Conservation (phyloP, 2,329 filamentous ascomycete genomes). For the Periconia digitata region DNA sequence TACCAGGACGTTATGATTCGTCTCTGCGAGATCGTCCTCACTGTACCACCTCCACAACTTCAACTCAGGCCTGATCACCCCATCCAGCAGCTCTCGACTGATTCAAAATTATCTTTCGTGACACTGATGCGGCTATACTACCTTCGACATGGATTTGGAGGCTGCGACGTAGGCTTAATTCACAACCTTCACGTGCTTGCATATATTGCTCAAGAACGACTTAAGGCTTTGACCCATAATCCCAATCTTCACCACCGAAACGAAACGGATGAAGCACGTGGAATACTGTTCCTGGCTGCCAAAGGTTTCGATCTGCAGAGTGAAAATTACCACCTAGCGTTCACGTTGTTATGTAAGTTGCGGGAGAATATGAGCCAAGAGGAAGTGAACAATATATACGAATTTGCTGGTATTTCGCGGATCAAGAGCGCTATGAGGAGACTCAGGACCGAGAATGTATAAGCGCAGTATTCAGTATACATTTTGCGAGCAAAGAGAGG, state of each 20-base stretch:
- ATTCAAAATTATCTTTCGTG: constrained; percentile 1
- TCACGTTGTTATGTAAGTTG: not conserved
- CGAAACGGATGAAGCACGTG: not conserved
- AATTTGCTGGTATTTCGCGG: not conserved
- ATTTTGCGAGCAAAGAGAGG: not conserved
- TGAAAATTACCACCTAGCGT: constrained; percentile 4
- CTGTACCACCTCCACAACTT: not conserved
- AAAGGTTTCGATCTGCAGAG: constrained; percentile 5
- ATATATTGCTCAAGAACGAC: not conserved
- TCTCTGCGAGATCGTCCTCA: not conserved
- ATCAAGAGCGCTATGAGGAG: not conserved
- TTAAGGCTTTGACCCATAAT: not conserved
- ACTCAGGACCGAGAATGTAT: not conserved
- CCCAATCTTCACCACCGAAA: not conserved
- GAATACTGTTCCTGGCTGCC: constrained; percentile 2
- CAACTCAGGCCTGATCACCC: too few relatives aligned
- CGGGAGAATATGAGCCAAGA: constrained; percentile 1
- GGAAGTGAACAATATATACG: constrained; percentile 1
- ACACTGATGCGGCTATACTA: constrained; percentile 5
- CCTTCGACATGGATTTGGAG: constrained; percentile 3
- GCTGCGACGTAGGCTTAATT: not conserved
- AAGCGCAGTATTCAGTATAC: not conserved
- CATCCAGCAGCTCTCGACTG: not conserved
- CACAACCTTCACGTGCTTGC: not conserved
- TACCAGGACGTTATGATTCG: not conserved